phyloP scores from a whole-genome alignment of 1,284 basidiomycete species.

The Microbotryum lychnidis-dioicae region DNA sequence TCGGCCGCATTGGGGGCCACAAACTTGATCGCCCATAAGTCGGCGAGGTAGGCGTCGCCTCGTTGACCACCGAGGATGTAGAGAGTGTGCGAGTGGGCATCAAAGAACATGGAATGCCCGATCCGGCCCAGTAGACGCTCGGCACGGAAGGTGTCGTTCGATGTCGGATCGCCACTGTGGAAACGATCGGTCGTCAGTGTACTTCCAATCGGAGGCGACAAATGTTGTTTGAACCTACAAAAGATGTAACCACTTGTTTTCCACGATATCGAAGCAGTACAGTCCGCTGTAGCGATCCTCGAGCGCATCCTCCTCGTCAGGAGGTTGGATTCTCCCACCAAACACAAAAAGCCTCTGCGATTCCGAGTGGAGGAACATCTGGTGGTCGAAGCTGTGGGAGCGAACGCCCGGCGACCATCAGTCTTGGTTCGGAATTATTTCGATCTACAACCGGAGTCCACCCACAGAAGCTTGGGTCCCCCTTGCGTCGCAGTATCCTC shows the following conservation, averaged over 20 bases:
- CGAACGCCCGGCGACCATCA: background rate
- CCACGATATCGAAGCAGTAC: constrained; percentile 38
- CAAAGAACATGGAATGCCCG: constrained; percentile 40
- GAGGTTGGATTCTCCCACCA: constrained; percentile 39
- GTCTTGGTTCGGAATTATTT: background rate
- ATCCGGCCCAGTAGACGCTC: constrained; percentile 33
- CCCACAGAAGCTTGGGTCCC: constrained; percentile 39
- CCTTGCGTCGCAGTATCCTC: constrained; percentile 36
- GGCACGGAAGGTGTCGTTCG: constrained; percentile 25
- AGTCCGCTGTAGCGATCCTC: constrained; percentile 37
- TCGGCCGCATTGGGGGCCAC: background rate
- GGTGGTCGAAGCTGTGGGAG: constrained; percentile 35
- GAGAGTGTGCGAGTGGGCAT: constrained; percentile 32
- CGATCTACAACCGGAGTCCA: background rate
- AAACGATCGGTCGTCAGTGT: background rate
- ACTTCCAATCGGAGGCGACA: too few relatives aligned
- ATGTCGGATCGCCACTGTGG: constrained; percentile 33
- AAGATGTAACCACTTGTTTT: constrained; percentile 36
- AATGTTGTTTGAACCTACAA: constrained; percentile 16
- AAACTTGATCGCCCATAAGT: constrained; percentile 34
- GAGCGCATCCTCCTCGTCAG: constrained; percentile 20
- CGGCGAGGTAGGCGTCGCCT: constrained; percentile 37
- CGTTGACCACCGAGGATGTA: constrained; percentile 39
- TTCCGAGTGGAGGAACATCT: constrained; percentile 37
- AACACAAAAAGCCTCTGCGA: constrained; percentile 39